Conservation (phyloP, 2,329 filamentous ascomycete species). For the Apiospora hydei region DNA sequence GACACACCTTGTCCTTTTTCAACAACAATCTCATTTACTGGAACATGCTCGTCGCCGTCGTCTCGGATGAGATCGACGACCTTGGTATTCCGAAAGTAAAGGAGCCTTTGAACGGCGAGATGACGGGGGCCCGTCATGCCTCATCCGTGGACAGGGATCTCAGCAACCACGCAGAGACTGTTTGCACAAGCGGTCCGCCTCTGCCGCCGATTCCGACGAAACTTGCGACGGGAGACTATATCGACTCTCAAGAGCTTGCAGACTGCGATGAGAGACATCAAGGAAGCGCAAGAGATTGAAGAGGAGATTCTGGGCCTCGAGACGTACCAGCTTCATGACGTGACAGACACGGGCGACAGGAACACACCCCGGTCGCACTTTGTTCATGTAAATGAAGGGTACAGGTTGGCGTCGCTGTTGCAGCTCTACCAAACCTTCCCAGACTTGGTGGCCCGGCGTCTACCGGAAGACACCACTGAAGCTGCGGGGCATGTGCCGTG, state of each 20-base stretch:
- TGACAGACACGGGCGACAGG: constrained; percentile 40
- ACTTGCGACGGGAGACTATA: constrained; percentile 33
- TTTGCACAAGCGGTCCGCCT: constrained; percentile 46
- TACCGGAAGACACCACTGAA: constrained; percentile 35
- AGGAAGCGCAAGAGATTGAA: constrained; percentile 45
- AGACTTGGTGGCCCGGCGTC: constrained; percentile 40
- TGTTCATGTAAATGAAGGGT: constrained; percentile 46
- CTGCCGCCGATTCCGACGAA: constrained; percentile 44
- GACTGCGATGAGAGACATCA: constrained; percentile 39
- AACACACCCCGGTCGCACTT: constrained; percentile 41
- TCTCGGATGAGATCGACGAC: constrained; percentile 42
- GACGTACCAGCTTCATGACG: constrained; percentile 31
- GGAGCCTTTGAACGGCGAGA: constrained; percentile 17
- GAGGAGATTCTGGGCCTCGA: constrained; percentile 45
- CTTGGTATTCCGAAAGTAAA: constrained; percentile 25
- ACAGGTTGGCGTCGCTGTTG: constrained; percentile 45
- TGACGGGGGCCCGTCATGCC: constrained; percentile 30
- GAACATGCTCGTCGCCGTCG: constrained; percentile 48
- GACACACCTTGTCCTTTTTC: constrained; percentile 45
- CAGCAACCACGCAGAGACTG: constrained; percentile 41
- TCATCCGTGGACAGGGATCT: constrained; percentile 50
- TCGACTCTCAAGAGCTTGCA: constrained; percentile 36
- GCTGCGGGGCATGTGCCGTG: constrained; percentile 37
- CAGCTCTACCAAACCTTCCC: constrained; percentile 51
- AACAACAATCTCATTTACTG: constrained; percentile 49